Percentiles rank a stretch among this genome's conserved stretches.
phyloP scores from a whole-genome alignment of 768 basidiomycete genomes.

The Leccinum ochraceum region DNA sequence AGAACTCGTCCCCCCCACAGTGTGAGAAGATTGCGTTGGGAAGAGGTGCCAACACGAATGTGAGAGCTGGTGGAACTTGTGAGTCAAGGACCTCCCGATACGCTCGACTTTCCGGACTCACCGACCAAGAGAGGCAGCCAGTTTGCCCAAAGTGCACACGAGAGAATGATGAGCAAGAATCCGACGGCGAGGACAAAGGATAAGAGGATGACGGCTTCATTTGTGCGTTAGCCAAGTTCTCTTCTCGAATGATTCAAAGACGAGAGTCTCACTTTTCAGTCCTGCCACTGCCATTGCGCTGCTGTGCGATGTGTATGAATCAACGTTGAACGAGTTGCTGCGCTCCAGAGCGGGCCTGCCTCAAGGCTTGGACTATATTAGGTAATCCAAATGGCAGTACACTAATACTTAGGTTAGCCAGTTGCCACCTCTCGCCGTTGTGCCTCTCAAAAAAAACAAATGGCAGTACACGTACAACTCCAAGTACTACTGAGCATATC shows the following conservation, averaged over 20 bases:
- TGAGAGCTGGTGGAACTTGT: conserved; percentile 60
- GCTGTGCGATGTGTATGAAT: neutral
- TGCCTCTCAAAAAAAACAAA: neutral
- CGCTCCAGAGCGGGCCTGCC: neutral
- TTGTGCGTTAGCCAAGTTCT: conserved; percentile 3
- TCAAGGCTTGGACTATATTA: conserved; percentile 14
- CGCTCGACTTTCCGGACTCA: conserved; percentile 40
- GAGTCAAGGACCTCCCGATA: neutral
- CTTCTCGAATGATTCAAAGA: neutral
- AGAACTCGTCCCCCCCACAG: conserved; percentile 88
- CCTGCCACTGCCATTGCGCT: conserved; percentile 61
- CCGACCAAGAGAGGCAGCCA: conserved; percentile 98
- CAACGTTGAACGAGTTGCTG: conserved; percentile 3
- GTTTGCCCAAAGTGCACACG: conserved; percentile 93
- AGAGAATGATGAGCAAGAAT: conserved; percentile 97
- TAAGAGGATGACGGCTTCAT: conserved; percentile 87
- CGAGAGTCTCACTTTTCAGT: conserved; percentile 56
- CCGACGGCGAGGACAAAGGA: conserved; percentile 97
- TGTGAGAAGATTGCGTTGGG: conserved; percentile 95
- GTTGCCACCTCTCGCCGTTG: too few relatives aligned
- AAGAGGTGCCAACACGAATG: conserved; percentile 92
- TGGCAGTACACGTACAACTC: neutral
- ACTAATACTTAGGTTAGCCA: too few relatives aligned
- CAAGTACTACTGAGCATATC: neutral
- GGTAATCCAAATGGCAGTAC: conserved; percentile 18